Evolutionary conservation across 176 grass and related monocot genomes (phyloP), one percentile per base, ranked within the genome.

Genomic region (Avena sativa): DNA sequence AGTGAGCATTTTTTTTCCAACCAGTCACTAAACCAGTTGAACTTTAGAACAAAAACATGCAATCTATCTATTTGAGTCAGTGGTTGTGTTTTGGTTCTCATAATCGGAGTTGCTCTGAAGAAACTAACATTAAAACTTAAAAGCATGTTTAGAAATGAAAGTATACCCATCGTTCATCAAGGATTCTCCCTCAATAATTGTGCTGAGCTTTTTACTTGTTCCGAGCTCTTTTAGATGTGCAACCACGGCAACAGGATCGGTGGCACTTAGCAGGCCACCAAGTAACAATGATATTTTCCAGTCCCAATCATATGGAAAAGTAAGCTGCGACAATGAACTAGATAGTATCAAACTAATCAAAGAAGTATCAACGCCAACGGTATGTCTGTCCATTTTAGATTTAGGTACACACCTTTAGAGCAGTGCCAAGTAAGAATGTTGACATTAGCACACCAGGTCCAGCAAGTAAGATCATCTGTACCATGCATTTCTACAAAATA

Each of bases 181-280:
- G 12, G 93, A 94, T 94, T 95, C 96, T 79, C 96, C 96, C 76
- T 98, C 96, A 74, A 98, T 98, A 81, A 98, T 94, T 48, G 93
- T 98, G 48, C 69, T 95, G 70, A 98, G 80, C 64, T 95, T 98
- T 91, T 98, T 95, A 91, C 91, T 93, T 82, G 96, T 90, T 70
- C 93, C 93, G 62, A 98, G 90, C 76, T 95, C 96, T 87, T 94
- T 98, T 64, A 98, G 84, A 53, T 92, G 73, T 20, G 96, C 96
- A 81, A 98, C 93, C 65, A 93, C 90, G 81, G 91, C 93, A 85
- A 98, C 90, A 66, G 96, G 93, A 91, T 98, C 96, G 3, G 93
- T 98, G 44, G 96, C 91, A 89, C 93, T 95, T 84, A 98, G 91
- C 64, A 98, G 64, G 32, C 96, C 96, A 66, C 96, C 96, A 20